Conservation (phyloP, 768 basidiomycete species). For the Lactifluus piperatus region DNA sequence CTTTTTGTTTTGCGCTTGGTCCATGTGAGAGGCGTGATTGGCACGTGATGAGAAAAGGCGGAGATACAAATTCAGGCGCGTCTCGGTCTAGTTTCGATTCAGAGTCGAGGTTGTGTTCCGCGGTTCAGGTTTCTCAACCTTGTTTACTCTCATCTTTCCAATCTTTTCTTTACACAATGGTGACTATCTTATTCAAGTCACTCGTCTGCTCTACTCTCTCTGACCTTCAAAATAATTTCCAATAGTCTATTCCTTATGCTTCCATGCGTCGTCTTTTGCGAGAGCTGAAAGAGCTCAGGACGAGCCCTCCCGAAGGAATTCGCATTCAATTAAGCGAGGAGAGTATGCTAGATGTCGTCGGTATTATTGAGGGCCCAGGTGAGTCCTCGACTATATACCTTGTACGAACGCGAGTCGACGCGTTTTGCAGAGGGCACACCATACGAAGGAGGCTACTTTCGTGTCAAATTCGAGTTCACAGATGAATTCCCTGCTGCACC, state of each 20-base stretch:
- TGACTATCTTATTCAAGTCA: too few species aligned
- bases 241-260: conserved; percentile 40
- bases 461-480: conserved; percentile 78
- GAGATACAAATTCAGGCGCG: background rate
- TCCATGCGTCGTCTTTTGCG: conserved; percentile 82
- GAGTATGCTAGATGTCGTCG: conserved; percentile 80
- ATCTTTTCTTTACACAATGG: conserved; percentile 3
- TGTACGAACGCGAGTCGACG: conserved; percentile 6
- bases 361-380: conserved; percentile 90
- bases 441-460: conserved; percentile 64
- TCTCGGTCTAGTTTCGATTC: background rate
- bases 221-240: too few species aligned
- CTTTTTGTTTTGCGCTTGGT: too few species aligned
- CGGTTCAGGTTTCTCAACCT: background rate
- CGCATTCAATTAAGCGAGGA: conserved; percentile 80
- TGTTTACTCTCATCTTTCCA: background rate
- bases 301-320: conserved; percentile 86
- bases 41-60: background rate
- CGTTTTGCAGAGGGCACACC: conserved; percentile 49
- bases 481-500: conserved; percentile 91
- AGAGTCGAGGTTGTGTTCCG: background rate
- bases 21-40: background rate
- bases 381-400: conserved; percentile 25
- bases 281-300: conserved; percentile 74
- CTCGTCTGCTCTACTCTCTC: too few species aligned